Evolutionary conservation across 2,329 filamentous ascomycete species (phyloP).

Genomic region (Teratosphaeria epicoccoides): DNA sequence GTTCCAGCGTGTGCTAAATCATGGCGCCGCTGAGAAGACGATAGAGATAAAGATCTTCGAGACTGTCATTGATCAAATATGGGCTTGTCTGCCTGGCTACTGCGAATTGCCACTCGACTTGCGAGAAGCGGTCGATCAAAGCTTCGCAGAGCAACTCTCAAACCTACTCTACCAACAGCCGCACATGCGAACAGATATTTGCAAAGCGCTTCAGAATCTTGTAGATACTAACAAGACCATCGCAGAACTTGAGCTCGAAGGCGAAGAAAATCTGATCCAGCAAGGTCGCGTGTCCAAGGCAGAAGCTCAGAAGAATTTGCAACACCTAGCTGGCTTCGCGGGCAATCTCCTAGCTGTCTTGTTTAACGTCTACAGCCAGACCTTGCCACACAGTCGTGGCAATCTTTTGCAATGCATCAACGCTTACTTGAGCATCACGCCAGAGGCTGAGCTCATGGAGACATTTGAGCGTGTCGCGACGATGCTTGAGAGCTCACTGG

Average conservation of each 20-base stretch:
- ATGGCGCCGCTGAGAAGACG: constrained; percentile 73
- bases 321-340: constrained; percentile 68
- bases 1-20: constrained; percentile 79
- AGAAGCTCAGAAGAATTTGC: constrained; percentile 66
- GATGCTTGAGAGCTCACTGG: constrained; percentile 66
- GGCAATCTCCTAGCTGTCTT: constrained; percentile 87
- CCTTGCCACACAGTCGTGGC: constrained; percentile 80
- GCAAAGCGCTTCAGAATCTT: constrained; percentile 71
- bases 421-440: constrained; percentile 70
- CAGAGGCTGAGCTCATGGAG: constrained; percentile 59
- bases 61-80: constrained; percentile 88
- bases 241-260: constrained; percentile 47
- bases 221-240: constrained; percentile 89
- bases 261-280: constrained; percentile 60
- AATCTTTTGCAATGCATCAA: constrained; percentile 93
- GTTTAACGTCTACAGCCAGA: constrained; percentile 99
- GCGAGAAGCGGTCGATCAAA: constrained; percentile 60
- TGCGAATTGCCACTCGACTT: constrained; percentile 80
- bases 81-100: constrained; percentile 88
- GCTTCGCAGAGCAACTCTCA: constrained; percentile 79
- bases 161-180: constrained; percentile 90
- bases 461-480: constrained; percentile 81
- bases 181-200: constrained; percentile 76
- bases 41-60: constrained; percentile 98
- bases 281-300: constrained; percentile 69